These are phyloP conservation scores for Mycena leptocephala DNA, from an alignment of 768 basidiomycete species.

Conservation along the genomic window DNA sequence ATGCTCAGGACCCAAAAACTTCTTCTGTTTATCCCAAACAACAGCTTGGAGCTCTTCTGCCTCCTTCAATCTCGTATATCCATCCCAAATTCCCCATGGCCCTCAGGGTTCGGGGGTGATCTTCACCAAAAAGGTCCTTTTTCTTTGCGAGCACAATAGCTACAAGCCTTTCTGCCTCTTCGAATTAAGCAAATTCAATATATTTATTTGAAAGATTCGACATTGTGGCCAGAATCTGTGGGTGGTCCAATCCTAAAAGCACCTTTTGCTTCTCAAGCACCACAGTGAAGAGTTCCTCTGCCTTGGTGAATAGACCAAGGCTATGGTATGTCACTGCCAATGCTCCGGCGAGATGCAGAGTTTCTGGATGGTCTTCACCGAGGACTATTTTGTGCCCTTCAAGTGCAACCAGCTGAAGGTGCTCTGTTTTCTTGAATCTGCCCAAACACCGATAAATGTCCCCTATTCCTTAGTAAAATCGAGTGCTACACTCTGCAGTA, in stretches of 20 bases:
- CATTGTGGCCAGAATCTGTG: neutral
- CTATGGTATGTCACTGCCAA: neutral
- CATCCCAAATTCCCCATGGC: neutral
- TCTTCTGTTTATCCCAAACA: neutral
- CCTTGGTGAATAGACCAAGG: neutral
- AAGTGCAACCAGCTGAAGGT: neutral
- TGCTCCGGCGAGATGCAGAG: too few relatives aligned
- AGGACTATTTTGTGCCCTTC: neutral
- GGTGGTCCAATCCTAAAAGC: neutral
- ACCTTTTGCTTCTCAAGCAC: neutral
- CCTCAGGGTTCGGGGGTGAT: neutral
- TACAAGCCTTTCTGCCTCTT: neutral
- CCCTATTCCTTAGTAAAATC: neutral
- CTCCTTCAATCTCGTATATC: neutral
- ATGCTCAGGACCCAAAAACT: neutral
- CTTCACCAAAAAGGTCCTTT: neutral
- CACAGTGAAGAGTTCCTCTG: neutral
- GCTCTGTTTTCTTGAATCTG: neutral
- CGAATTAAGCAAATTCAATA: neutral
- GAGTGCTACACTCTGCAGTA: neutral
- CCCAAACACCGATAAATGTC: neutral
- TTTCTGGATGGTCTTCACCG: neutral
- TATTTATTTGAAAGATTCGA: neutral
- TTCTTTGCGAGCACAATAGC: neutral
- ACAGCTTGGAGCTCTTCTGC: neutral